phyloP scores from a whole-genome alignment of 345 rosid species.

The Populus tremula region DNA sequence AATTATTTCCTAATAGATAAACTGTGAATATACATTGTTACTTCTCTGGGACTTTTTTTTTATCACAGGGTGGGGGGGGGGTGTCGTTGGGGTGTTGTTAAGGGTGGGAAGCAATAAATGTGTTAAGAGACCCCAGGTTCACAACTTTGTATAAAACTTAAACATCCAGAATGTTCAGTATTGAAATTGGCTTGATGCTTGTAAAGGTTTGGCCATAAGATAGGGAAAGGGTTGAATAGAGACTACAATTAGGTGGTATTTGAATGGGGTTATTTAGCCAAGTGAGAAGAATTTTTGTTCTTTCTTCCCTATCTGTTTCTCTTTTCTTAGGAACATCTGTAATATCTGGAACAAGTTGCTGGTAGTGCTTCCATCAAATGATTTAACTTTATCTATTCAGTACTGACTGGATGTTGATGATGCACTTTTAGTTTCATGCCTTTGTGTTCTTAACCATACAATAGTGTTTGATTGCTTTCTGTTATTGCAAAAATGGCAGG shows the following conservation, averaged over 20 bases:
- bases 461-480: neutral
- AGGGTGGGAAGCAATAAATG: neutral
- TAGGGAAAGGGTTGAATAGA: neutral
- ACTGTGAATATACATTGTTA: neutral
- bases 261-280: neutral
- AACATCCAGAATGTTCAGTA: neutral
- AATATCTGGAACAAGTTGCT: neutral
- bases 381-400: neutral
- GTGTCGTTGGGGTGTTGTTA: no score
- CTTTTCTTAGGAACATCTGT: neutral
- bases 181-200: neutral
- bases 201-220: neutral
- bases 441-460: neutral
- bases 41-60: no score
- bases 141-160: neutral
- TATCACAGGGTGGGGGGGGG: no score
- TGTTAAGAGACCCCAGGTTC: neutral
- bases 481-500: slow-evolving; percentile 43
- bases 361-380: neutral
- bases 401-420: neutral
- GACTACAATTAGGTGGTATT: neutral
- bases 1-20: no score
- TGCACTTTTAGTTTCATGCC: neutral
- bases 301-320: no score
- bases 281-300: neutral